phyloP scores from a whole-genome alignment of 2,329 filamentous ascomycete species.

The Clonostachys solani region DNA sequence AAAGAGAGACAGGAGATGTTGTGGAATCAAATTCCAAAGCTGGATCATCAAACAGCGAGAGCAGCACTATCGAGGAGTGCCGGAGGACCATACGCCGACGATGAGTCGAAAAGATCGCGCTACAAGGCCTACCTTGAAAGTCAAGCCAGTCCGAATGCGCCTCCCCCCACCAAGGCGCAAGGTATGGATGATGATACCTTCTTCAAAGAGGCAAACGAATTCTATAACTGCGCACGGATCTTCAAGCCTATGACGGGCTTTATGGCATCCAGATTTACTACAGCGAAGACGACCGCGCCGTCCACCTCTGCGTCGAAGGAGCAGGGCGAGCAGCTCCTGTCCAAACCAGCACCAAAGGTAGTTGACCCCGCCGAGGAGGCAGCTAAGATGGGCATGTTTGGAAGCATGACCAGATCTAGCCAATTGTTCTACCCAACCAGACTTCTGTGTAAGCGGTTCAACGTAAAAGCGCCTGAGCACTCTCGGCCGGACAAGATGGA shows the following conservation, averaged over 20 bases:
- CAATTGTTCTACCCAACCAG: constrained; percentile 75
- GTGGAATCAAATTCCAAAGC: constrained; percentile 53
- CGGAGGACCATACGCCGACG: constrained; percentile 75
- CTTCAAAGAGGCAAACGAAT: constrained; percentile 74
- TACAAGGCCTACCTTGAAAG: constrained; percentile 81
- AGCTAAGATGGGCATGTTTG: constrained; percentile 89
- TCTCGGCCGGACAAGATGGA: constrained; percentile 45
- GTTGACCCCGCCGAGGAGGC: constrained; percentile 78
- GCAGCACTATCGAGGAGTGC: constrained; percentile 64
- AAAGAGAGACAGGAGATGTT: constrained; percentile 57
- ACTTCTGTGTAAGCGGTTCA: constrained; percentile 91
- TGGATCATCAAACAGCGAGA: constrained; percentile 63
- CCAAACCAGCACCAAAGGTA: constrained; percentile 23
- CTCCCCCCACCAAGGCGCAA: constrained; percentile 40
- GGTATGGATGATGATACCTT: constrained; percentile 64
- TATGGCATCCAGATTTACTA: constrained; percentile 93
- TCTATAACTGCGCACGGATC: constrained; percentile 59
- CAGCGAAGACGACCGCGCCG: constrained; percentile 43
- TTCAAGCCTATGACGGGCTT: constrained; percentile 89
- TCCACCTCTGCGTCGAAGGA: constrained; percentile 9
- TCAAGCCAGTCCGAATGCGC: constrained; percentile 41
- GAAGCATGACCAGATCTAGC: constrained; percentile 72
- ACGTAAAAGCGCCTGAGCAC: constrained; percentile 72
- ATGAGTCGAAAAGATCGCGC: constrained; percentile 72
- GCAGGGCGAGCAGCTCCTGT: constrained; percentile 14